Evolutionary conservation across 176 grass and related monocot species (phyloP), one percentile per base, ranked within the genome.

Genomic region (Oryza coarctata): DNA sequence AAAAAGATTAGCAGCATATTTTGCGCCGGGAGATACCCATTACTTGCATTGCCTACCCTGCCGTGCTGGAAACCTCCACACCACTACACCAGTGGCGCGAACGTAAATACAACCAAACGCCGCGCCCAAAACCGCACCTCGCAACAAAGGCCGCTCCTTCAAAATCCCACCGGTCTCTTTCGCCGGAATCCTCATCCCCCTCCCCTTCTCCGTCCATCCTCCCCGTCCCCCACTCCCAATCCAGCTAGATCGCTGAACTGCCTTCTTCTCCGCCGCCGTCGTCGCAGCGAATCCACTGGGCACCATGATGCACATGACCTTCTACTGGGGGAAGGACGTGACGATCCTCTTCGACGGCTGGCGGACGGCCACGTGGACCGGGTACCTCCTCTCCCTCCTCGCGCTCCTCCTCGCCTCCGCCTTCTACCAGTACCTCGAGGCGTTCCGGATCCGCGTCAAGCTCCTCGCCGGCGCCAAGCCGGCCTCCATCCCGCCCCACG

Each of bases 241-340:
- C 12, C 41, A 34, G 40, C 74, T 33, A 43, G 57, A 47, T 35
- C 74, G 40, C 49, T 3, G 4, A 18, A 63, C 36, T 7, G 17
- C 67, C 60, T 4, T 4, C 44, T 1, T 20, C 23, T 9, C 50
- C 55, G 20, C 7, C 41, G 39, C n/a, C 12, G 13, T 1, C 57
- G 13, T 22, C 25, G 31, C 10, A 12, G 3, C 15, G 45, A 6
- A 5, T 22, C 75, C 65, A 28, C 75, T 41, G 1, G 28, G 11
- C 61, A 86, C 68, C 80, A 99, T 99, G 96, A 99, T 99, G 96
- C 96, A 99, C 89, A 99, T 99, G 96, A 95, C 96, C 91, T 99
- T 99, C 89, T 99, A 99, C 89, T 99, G 93, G 96, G 96, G 93
- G 80, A 95, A 15, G 41, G 86, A 82, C 26, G 93, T 82, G 18